Base-by-base conservation (phyloP, 805 yeast genomes). In the Barnettozyma wickerhamii region DNA sequence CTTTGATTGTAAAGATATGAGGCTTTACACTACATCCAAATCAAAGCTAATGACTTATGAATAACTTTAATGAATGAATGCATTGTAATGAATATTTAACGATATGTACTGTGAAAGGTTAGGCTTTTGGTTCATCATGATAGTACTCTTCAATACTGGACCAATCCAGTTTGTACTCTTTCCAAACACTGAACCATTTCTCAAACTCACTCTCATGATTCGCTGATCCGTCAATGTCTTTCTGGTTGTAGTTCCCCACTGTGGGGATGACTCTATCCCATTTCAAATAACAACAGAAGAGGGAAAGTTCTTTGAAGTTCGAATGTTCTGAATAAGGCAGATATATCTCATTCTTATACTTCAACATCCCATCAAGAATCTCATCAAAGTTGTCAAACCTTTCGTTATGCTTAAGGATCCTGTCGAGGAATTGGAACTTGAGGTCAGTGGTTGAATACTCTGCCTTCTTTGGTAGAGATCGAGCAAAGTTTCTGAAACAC, bases 281-380 rank as follows among this genome's bases (percentile, higher is more conserved):
- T 7, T 71, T 59, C 30, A 87, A 50, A 18, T 71, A 62, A 3
- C 73, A 64, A 18, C 82, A 74, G 55, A 91, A 86, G 40, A 72
- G 70, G 10, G 81, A 70, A 29, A 93, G 67, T 53, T 93, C 99
- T 29, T 84, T 66, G 53, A 80, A 91, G 42, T 95, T 86, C 10
- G 96, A 87, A 63, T 93, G 99, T 56, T 93, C 99, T 54, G 95
- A 83, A 55, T 93, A 93, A 0, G 99, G 98, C 2, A 90, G 14
- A 10, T 19, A 23, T 1, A 41, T 32, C n/a, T 36, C 44, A 28
- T 41, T 41, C 30, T 33, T 41, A 13, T 33, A 41, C 75, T 10
- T 73, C 60, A 50, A 81, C 38, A 12, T 38, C 5, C 26, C 30
- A 7, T 35, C 21, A 12, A 41, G 21, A 3, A 23, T 41, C 17